Conservation (phyloP, 2,329 filamentous ascomycete species). For the Aspergillus melleus region DNA sequence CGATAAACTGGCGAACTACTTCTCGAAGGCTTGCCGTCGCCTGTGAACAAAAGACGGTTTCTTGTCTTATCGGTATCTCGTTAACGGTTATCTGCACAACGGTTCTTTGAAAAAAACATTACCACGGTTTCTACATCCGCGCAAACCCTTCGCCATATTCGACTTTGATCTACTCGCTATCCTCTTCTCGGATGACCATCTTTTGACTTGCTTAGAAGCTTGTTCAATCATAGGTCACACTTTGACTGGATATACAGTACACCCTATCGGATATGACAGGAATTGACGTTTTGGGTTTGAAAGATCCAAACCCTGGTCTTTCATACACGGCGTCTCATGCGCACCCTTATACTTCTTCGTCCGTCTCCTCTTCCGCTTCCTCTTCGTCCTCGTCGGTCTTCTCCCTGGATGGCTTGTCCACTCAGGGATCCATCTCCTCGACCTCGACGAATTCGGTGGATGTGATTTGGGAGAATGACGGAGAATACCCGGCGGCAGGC, state of each 20-base stretch:
- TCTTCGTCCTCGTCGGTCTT: conserved; percentile 76
- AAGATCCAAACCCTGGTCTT: conserved; percentile 37
- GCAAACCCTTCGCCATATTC: conserved; percentile 14
- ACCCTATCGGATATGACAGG: conserved; percentile 41
- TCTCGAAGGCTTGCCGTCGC: conserved; percentile 33
- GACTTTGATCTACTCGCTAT: neutral
- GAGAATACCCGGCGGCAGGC: conserved; percentile 26
- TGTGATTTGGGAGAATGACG: conserved; percentile 46
- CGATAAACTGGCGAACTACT: conserved; percentile 27
- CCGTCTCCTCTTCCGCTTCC: conserved; percentile 72
- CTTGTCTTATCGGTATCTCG: conserved; percentile 30
- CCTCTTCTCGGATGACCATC: conserved; percentile 14
- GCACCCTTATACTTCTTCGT: conserved; percentile 63
- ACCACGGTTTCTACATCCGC: conserved; percentile 2
- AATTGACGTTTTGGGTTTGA: conserved; percentile 47
- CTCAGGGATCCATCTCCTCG: conserved; percentile 69
- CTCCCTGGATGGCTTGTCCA: conserved; percentile 65
- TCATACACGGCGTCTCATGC: conserved; percentile 38
- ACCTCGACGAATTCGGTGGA: conserved; percentile 64
- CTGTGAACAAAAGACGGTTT: conserved; percentile 32
- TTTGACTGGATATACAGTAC: conserved; percentile 16
- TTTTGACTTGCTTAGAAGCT: conserved; percentile 15
- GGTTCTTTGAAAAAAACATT: conserved; percentile 28
- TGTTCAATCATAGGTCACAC: conserved; percentile 19
- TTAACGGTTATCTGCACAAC: conserved; percentile 34